A percentile compares a stretch with the other conserved stretches of the same genome.
These are phyloP conservation scores for Adansonia gregorii DNA, from an alignment of 441 rosid species.

Conservation along the genomic window DNA sequence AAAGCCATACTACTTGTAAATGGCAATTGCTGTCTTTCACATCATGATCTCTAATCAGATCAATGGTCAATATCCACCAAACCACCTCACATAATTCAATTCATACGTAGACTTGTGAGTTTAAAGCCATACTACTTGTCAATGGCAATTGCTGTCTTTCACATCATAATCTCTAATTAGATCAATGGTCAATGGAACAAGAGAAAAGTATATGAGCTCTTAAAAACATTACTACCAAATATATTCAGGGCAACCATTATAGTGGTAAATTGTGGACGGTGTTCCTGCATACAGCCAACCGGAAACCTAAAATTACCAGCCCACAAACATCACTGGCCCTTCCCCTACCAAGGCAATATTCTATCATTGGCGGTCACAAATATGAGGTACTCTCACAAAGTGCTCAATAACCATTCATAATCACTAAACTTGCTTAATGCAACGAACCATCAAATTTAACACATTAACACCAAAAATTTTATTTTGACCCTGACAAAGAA, in stretches of 20 bases:
- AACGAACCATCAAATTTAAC: neutral
- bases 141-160: neutral
- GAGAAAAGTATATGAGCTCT: neutral
- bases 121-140: neutral
- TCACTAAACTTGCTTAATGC: neutral
- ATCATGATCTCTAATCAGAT: slow-evolving; percentile 1
- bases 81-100: neutral
- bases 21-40: neutral
- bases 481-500: neutral
- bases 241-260: neutral
- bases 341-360: neutral
- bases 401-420: neutral
- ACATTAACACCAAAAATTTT: neutral
- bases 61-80: neutral
- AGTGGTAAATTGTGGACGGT: neutral
- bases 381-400: neutral
- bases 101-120: neutral
- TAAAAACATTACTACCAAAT: neutral
- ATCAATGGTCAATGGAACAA: neutral
- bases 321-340: neutral
- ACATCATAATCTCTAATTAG: neutral
- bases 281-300: neutral
- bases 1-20: neutral
- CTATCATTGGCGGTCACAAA: neutral
- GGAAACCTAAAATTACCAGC: neutral